Base-by-base conservation (phyloP, 306 rosid genomes). In the Hylodesmum podocarpum region DNA sequence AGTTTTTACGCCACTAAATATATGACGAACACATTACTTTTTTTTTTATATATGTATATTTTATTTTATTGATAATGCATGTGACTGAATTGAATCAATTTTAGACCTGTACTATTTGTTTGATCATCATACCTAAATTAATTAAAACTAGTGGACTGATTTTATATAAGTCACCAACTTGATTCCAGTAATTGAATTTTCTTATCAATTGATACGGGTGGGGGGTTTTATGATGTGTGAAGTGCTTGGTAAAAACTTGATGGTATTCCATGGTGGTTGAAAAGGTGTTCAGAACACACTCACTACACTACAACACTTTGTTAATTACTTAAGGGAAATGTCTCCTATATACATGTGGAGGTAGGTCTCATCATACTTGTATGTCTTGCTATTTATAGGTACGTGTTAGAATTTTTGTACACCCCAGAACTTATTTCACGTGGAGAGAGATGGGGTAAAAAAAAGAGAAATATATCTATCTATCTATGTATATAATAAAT, bases 1-100 rank as follows among this genome's bases (percentile, higher is more conserved):
- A 44, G 44, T 61, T 62, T 59, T 69, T 22, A 81, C 68, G 74
- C 80, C 9, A 64, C 50, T 51, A 15, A 37, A 12, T 61, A 46
- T 59, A 13, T 70, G 18, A 0, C 37, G 1, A 47, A 4, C 33
- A 44, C 31, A 51, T 68, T 29, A 29, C 43, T 39, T 3, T 8
- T 72, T 21, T 14, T 39, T 65, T 76, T 15, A 4, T 24, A n/a
- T n/a, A n/a, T n/a, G n/a, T n/a, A n/a, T n/a, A n/a, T n/a, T n/a
- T n/a, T n/a, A n/a, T 24, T 29, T 46, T 11, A 19, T 31, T 19
- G 9, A 59, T 19, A 5, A 59, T 1, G 19, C 68, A 3, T 51
- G 31, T 70, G 31, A 53, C 7, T 51, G 14, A 34, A 34, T 51
- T 34, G 66, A 37, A 24, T 15, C 4, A 3, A 12, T 53, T 22